Conservation (phyloP, 208 protist species). For the Leishmania tropica region DNA sequence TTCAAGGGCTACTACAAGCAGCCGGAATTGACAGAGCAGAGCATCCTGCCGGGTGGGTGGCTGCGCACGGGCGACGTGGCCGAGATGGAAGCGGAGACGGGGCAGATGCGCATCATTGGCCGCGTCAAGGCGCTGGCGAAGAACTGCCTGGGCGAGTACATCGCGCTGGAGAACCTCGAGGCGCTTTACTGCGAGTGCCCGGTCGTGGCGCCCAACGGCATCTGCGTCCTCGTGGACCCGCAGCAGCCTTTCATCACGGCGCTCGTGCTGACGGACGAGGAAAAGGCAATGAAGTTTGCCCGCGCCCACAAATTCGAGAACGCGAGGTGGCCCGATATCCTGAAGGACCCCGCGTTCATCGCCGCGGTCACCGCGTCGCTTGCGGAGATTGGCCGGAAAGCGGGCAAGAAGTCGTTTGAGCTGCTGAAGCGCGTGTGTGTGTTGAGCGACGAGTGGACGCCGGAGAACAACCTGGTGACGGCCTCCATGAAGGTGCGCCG, state of each 20-base stretch:
- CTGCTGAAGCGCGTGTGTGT: constrained; percentile 51
- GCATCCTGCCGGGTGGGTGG: constrained; percentile 75
- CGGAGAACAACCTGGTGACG: constrained; percentile 83
- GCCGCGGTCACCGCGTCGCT: constrained; percentile 35
- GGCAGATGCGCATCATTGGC: constrained; percentile 69
- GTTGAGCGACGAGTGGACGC: constrained; percentile 83
- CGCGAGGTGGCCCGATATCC: constrained; percentile 37
- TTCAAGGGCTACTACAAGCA: constrained; percentile 93
- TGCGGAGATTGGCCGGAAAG: constrained; percentile 41
- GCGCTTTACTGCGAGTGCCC: constrained; percentile 65
- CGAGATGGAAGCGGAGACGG: constrained; percentile 45
- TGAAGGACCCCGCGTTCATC: constrained; percentile 40
- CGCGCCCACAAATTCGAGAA: constrained; percentile 33
- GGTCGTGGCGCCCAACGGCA: constrained; percentile 56
- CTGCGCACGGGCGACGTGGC: constrained; percentile 92
- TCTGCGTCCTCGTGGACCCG: constrained; percentile 68
- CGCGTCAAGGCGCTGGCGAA: constrained; percentile 92
- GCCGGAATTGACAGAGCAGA: constrained; percentile 68
- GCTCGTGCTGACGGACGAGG: constrained; percentile 67
- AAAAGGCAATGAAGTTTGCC: constrained; percentile 57
- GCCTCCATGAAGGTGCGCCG: constrained; percentile 84
- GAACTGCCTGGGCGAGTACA: constrained; percentile 89
- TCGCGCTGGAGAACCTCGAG: constrained; percentile 83
- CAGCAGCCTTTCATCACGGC: constrained; percentile 64
- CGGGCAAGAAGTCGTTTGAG: constrained; percentile 76